phyloP scores from a whole-genome alignment of 2,329 filamentous ascomycete species.

The Verticillium longisporum region DNA sequence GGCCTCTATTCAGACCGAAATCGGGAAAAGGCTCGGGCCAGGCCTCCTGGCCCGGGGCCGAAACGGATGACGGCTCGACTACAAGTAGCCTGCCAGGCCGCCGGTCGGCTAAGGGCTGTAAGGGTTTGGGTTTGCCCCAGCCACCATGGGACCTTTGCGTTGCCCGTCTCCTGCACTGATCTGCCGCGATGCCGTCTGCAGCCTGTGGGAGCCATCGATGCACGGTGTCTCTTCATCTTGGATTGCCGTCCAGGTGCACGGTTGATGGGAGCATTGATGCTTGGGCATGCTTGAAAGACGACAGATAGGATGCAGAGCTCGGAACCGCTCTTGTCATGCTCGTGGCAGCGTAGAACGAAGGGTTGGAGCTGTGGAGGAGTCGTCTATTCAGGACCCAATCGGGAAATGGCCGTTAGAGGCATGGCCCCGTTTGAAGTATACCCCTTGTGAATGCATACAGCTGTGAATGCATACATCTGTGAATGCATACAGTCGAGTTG shows the following conservation, averaged over 20 bases:
- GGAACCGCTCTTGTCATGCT: no score
- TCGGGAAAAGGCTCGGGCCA: neutral
- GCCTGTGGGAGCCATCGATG: neutral
- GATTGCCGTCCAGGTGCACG: neutral
- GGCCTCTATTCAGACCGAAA: neutral
- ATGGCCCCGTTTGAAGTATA: no score
- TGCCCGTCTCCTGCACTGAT: neutral
- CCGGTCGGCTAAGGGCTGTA: neutral
- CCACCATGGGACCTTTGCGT: neutral
- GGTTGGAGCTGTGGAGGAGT: no score
- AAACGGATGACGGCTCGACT: neutral
- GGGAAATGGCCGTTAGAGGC: no score
- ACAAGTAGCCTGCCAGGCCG: neutral
- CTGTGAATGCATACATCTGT: no score
- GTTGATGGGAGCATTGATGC: neutral
- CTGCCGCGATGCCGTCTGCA: neutral
- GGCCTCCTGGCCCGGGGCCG: neutral
- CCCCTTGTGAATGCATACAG: no score
- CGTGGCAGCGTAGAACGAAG: no score
- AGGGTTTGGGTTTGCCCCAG: neutral
- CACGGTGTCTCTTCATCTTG: neutral
- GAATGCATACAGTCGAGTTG: no score
- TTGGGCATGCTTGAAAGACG: no score
- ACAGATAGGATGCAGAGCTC: no score
- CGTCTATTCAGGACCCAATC: no score